phyloP scores from a whole-genome alignment of 257 asterid species.

The Cynanchum wilfordii region DNA sequence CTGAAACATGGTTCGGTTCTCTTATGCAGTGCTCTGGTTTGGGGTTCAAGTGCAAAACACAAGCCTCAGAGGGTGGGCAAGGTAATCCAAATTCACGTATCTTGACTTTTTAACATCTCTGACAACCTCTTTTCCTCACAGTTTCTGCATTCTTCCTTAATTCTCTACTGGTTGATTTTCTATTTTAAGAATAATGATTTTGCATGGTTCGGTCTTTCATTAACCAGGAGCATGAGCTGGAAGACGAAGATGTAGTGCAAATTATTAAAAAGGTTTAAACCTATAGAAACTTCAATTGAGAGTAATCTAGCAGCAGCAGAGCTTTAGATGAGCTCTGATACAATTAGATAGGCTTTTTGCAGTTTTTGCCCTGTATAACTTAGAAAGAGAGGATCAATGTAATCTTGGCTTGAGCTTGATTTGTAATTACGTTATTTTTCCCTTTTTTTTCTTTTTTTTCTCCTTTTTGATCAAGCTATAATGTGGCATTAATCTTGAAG shows the following conservation, averaged over 20 bases:
- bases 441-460: neutral
- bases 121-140: neutral
- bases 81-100: conserved; percentile 35
- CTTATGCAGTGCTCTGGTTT: conserved; percentile 73
- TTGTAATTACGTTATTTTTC: neutral
- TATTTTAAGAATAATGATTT: neutral
- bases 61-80: conserved; percentile 98
- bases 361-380: neutral
- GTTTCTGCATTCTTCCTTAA: neutral
- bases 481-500: neutral
- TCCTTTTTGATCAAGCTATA: neutral
- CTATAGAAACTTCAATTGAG: neutral
- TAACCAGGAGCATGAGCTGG: conserved; percentile 88
- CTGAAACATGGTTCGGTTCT: conserved; percentile 24
- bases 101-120: neutral
- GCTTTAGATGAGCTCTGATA: no score
- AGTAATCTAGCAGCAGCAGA: neutral
- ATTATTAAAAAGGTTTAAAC: conserved; percentile 80
- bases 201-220: conserved; percentile 1
- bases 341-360: neutral
- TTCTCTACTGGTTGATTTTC: neutral
- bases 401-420: conserved; percentile 16
- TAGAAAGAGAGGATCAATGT: neutral
- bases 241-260: conserved; percentile 98
- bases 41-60: conserved; percentile 99